These are phyloP conservation scores for Dendrobium catenatum DNA, from an alignment of 106 monocot species.

Conservation along the genomic window DNA sequence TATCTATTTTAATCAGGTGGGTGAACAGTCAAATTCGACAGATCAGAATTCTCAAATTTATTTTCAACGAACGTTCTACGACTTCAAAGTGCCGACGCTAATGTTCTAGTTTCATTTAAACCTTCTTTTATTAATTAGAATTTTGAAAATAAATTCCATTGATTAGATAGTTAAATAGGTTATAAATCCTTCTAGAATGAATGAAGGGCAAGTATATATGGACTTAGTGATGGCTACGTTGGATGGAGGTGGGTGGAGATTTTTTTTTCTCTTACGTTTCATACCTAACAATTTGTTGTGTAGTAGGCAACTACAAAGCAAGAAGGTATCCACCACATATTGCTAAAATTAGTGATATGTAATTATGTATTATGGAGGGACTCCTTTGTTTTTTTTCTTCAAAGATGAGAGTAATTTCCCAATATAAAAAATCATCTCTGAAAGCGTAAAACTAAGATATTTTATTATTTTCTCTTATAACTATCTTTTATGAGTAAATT, in stretches of 20 bases:
- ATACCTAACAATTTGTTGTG: background rate
- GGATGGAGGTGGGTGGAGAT: background rate
- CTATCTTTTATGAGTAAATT: no score
- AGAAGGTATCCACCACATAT: background rate
- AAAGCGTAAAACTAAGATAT: no score
- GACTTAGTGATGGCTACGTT: background rate
- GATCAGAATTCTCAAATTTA: no score
- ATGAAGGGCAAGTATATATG: background rate
- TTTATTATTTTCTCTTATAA: no score
- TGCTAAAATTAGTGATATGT: background rate
- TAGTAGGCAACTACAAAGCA: background rate
- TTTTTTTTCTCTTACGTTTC: background rate
- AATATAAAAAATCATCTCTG: no score
- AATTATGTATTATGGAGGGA: background rate
- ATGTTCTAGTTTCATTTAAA: no score
- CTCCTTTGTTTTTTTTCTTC: no score
- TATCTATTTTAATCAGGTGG: no score
- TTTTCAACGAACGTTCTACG: no score
- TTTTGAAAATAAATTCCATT: background rate
- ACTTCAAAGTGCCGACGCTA: no score
- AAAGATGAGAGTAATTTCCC: no score
- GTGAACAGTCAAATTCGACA: no score
- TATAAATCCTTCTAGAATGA: background rate
- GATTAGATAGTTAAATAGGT: background rate
- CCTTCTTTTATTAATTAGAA: background rate